phyloP scores from a whole-genome alignment of 2,329 filamentous ascomycete species.

The Neofusicoccum laricinum region DNA sequence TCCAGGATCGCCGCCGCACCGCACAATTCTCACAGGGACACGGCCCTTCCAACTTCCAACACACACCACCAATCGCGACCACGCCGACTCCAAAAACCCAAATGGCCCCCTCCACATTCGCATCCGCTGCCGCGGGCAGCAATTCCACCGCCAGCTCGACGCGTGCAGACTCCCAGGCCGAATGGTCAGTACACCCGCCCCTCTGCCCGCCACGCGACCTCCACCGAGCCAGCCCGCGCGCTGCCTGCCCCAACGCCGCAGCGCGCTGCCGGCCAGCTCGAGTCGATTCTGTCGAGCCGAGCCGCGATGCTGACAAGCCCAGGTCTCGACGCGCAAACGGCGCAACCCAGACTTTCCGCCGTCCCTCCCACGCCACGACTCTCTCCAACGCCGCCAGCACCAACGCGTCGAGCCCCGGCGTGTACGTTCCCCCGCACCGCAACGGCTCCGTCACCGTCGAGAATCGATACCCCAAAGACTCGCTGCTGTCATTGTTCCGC shows the following conservation, averaged over 20 bases:
- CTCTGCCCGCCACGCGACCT: constrained; percentile 17
- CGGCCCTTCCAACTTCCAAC: constrained; percentile 4
- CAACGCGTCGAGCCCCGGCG: constrained; percentile 40
- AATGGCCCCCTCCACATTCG: constrained; percentile 51
- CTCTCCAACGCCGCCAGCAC: constrained; percentile 39
- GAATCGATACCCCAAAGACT: constrained; percentile 72
- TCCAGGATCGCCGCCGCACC: constrained; percentile 14
- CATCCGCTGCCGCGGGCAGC: constrained; percentile 49
- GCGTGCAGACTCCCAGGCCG: constrained; percentile 42
- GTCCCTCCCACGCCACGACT: constrained; percentile 59
- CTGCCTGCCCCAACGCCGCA: not conserved
- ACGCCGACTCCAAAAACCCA: not conserved
- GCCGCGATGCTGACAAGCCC: not conserved
- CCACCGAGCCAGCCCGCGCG: constrained; percentile 15
- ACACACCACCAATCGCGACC: constrained; percentile 11
- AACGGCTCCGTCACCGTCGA: constrained; percentile 53
- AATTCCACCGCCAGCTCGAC: constrained; percentile 33
- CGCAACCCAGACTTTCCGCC: constrained; percentile 65
- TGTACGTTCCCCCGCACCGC: constrained; percentile 63
- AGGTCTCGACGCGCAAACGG: constrained; percentile 66
- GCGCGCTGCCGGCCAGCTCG: not conserved
- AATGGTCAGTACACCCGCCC: constrained; percentile 42
- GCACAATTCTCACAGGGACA: constrained; percentile 15
- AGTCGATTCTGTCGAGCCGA: not conserved
- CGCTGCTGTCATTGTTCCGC: constrained; percentile 73